Evolutionary conservation across 352 stramenopile species (phyloP).

Genomic region (Phytopythium boreale): DNA sequence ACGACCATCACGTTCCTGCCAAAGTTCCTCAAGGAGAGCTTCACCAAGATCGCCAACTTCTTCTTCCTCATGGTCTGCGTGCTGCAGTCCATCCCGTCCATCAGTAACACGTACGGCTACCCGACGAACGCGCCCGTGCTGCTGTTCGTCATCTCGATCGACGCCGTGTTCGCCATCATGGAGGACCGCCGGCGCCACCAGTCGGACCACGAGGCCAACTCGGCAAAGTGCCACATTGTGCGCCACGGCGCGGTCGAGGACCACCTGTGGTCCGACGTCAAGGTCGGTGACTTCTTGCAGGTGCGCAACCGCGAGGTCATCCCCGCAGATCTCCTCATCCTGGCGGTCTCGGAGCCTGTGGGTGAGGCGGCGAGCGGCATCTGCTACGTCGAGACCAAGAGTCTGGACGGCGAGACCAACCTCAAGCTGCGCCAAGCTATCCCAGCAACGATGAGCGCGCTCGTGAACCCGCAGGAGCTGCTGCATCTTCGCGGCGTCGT

Average conservation of each 20-base stretch:
- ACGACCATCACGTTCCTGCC: constrained; percentile 82
- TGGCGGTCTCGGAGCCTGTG: constrained; percentile 71
- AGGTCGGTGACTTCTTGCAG: constrained; percentile 84
- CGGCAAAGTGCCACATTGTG: constrained; percentile 61
- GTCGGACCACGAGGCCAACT: constrained; percentile 84
- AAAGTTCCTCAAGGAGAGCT: constrained; percentile 88
- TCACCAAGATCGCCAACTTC: constrained; percentile 90
- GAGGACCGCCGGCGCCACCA: constrained; percentile 79
- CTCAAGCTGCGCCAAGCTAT: constrained; percentile 87
- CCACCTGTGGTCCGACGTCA: constrained; percentile 68
- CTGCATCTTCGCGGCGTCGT: constrained; percentile 56
- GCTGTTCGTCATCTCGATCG: constrained; percentile 89
- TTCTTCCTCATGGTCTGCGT: constrained; percentile 93
- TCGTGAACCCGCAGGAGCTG: constrained; percentile 51
- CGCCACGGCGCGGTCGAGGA: constrained; percentile 75
- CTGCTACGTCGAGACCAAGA: constrained; percentile 91
- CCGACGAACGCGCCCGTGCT: constrained; percentile 79
- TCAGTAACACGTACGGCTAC: constrained; percentile 79
- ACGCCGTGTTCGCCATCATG: constrained; percentile 88
- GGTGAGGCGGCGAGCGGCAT: constrained; percentile 68
- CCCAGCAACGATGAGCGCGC: constrained; percentile 56
- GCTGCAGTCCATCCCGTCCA: constrained; percentile 82
- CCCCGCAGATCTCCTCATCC: constrained; percentile 81
- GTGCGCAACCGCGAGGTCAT: constrained; percentile 82
- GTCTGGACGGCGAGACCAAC: constrained; percentile 91